Percentiles rank a stretch among this genome's conserved stretches.
Conservation (phyloP, 805 yeast species). For the Zygoascus tannicola region DNA sequence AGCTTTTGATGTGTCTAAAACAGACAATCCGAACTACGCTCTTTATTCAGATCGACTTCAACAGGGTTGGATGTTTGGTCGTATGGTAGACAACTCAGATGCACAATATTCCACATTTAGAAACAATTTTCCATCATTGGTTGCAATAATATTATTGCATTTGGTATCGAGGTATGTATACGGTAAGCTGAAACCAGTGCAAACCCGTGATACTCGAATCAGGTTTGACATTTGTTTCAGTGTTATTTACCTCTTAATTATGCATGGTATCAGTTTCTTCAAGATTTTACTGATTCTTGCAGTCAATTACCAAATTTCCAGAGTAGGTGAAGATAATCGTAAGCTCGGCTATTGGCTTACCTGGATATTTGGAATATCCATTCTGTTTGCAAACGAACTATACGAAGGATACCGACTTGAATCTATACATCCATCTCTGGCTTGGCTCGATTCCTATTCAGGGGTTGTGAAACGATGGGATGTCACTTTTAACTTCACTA, state of each 20-base stretch:
- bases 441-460: slow-evolving; percentile 50
- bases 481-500: slow-evolving; percentile 84
- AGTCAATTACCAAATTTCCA: slow-evolving; percentile 44
- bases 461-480: slow-evolving; percentile 93
- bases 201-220: slow-evolving; percentile 30
- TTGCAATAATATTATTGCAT: slow-evolving; percentile 50
- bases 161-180: slow-evolving; percentile 36
- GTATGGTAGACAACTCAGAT: slow-evolving; percentile 90
- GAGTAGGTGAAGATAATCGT: slow-evolving; percentile 10
- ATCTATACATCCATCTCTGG: slow-evolving; percentile 32
- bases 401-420: slow-evolving; percentile 48
- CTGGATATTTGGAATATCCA: slow-evolving; percentile 75
- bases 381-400: slow-evolving; percentile 69
- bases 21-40: slow-evolving; percentile 56
- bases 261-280: slow-evolving; percentile 71
- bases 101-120: slow-evolving; percentile 81
- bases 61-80: slow-evolving; percentile 83
- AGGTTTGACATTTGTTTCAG: slow-evolving; percentile 72
- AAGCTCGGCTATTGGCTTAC: slow-evolving; percentile 23
- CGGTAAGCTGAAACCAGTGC: slow-evolving; percentile 11
- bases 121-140: slow-evolving; percentile 59
- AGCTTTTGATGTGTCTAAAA: slow-evolving; percentile 73
- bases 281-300: slow-evolving; percentile 52
- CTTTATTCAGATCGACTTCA: slow-evolving; percentile 51
- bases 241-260: slow-evolving; percentile 50